Evolutionary conservation across 176 grass and related monocot genomes (phyloP).

Genomic region (Coix lacrymajobi): DNA sequence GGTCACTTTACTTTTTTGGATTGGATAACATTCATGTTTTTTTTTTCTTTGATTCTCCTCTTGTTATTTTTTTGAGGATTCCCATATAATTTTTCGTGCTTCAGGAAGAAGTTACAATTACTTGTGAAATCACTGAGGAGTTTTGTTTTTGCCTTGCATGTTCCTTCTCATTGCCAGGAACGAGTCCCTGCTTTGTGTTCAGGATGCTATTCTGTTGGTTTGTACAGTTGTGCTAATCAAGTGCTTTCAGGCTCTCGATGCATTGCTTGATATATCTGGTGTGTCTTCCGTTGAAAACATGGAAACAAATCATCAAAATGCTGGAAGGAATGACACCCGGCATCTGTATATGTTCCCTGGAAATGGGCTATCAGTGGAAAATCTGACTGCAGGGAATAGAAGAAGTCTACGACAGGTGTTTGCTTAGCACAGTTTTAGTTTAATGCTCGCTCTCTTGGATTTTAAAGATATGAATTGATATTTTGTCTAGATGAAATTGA

Average conservation of each 20-base stretch:
- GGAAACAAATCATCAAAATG: conserved; percentile 19
- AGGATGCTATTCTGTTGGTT: not conserved
- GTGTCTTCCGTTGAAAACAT: conserved; percentile 23
- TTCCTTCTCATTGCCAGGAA: too few species aligned
- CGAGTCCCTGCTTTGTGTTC: too few species aligned
- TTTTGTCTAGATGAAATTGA: not conserved
- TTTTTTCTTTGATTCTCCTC: not conserved
- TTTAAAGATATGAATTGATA: not conserved
- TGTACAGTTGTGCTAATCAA: conserved; percentile 9
- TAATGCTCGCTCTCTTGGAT: not conserved
- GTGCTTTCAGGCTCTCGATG: conserved; percentile 67
- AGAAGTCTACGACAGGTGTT: conserved; percentile 54
- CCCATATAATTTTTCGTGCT: not conserved
- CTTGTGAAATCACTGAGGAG: too few species aligned
- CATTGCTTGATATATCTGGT: conserved; percentile 72
- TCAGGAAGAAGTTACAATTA: not conserved
- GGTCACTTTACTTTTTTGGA: not conserved
- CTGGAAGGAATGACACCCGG: conserved; percentile 3
- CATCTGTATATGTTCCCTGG: conserved; percentile 28
- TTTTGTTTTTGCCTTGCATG: too few species aligned
- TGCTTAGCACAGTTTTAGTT: not conserved
- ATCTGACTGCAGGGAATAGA: not conserved
- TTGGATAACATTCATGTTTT: not conserved
- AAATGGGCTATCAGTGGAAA: conserved; percentile 31
- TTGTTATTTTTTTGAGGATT: not conserved